Percentiles rank a stretch among this genome's conserved stretches.
Evolutionary conservation across 1,284 basidiomycete genomes (phyloP).

Genomic region (Naganishia albida): DNA sequence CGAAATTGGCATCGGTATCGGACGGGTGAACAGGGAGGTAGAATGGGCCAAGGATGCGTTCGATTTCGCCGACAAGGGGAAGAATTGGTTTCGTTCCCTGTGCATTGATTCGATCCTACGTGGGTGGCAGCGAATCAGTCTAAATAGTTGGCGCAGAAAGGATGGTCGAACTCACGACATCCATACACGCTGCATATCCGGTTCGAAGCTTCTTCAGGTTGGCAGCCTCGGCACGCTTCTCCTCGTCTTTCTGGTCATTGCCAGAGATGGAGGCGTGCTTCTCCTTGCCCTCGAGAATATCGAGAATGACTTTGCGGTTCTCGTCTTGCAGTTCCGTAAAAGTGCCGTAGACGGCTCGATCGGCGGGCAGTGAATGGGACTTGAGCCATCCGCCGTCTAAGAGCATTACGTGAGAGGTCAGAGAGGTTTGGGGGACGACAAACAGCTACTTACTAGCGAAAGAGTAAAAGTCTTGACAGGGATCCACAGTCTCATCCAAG

Average conservation of each 20-base stretch:
- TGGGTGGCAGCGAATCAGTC: background rate
- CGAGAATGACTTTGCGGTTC: slow-evolving; percentile 53
- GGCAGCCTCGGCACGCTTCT: slow-evolving; percentile 59
- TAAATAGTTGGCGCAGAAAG: background rate
- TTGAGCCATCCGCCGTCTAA: slow-evolving; percentile 74
- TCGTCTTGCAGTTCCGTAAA: slow-evolving; percentile 54
- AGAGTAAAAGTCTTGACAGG: slow-evolving; percentile 93
- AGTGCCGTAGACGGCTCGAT: slow-evolving; percentile 65
- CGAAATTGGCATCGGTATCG: slow-evolving; percentile 34
- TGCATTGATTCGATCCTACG: slow-evolving; percentile 53
- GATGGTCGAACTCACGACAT: slow-evolving; percentile 58
- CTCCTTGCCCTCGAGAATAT: slow-evolving; percentile 50
- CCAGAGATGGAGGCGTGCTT: background rate
- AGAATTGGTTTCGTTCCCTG: slow-evolving; percentile 55
- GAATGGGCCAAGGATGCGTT: slow-evolving; percentile 47
- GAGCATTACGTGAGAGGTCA: slow-evolving; percentile 37
- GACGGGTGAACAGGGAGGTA: slow-evolving; percentile 35
- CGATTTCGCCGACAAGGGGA: slow-evolving; percentile 53
- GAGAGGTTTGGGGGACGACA: background rate
- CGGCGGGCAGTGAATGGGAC: slow-evolving; percentile 76
- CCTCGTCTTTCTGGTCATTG: slow-evolving; percentile 24
- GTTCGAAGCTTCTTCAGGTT: slow-evolving; percentile 76
- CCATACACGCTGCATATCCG: slow-evolving; percentile 80
- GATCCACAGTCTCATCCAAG: slow-evolving; percentile 79
- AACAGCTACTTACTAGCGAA: slow-evolving; percentile 69